Evolutionary conservation across 2,329 filamentous ascomycete genomes (phyloP).

Genomic region (Cadophora gregata): DNA sequence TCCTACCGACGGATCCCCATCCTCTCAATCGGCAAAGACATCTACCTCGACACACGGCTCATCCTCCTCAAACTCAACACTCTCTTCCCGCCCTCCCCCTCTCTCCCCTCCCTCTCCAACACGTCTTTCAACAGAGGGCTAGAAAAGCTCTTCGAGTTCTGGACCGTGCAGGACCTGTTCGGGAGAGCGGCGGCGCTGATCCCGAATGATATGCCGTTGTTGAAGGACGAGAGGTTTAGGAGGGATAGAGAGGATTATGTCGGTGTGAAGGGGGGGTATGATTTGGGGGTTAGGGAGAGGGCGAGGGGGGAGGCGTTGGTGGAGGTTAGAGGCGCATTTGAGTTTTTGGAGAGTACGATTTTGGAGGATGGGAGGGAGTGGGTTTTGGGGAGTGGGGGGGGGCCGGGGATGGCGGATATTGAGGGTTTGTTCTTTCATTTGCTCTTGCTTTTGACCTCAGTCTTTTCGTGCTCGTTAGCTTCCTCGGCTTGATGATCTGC

Average conservation of each 20-base stretch:
- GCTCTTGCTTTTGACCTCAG: not conserved
- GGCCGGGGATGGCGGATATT: constrained; percentile 68
- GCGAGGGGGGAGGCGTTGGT: constrained; percentile 61
- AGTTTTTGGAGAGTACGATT: constrained; percentile 64
- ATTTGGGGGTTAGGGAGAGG: constrained; percentile 41
- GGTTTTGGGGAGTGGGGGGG: constrained; percentile 58
- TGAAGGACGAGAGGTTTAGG: constrained; percentile 63
- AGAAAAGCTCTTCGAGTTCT: constrained; percentile 60
- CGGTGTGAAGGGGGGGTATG: constrained; percentile 43
- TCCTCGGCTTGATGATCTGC: not conserved
- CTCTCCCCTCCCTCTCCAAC: constrained; percentile 46
- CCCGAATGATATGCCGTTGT: constrained; percentile 58
- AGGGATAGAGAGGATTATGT: constrained; percentile 59
- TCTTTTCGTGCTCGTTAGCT: not conserved
- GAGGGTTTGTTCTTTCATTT: constrained; percentile 53
- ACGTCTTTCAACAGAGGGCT: constrained; percentile 48
- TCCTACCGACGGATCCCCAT: constrained; percentile 74
- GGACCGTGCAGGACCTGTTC: constrained; percentile 65
- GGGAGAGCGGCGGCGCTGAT: constrained; percentile 57
- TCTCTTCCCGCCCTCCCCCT: constrained; percentile 53
- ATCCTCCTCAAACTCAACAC: constrained; percentile 69
- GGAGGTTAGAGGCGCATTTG: constrained; percentile 59
- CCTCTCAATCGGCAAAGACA: constrained; percentile 67
- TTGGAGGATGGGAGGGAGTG: constrained; percentile 71
- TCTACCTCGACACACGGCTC: constrained; percentile 74